phyloP scores from a whole-genome alignment of 202 grass and related monocot genomes.

The Brachypodium distachyon region DNA sequence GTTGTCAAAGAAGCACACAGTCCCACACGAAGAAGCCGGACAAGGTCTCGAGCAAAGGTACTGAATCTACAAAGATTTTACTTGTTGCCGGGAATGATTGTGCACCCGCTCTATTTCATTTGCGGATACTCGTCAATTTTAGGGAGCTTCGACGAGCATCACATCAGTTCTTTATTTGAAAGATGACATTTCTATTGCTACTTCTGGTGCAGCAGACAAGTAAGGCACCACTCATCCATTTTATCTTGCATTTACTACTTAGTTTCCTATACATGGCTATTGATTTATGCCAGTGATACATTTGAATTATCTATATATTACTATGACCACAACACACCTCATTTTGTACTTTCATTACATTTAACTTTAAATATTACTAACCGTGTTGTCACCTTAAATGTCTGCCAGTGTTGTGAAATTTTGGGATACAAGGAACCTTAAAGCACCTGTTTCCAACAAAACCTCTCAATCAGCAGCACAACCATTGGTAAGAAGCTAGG shows the following conservation, averaged over 20 bases:
- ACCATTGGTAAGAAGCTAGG: conserved; percentile 31
- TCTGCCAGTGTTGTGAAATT: conserved; percentile 76
- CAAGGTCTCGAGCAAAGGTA: conserved; percentile 66
- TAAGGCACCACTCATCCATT: conserved; percentile 14
- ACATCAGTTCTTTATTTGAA: conserved; percentile 95
- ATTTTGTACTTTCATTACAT: not conserved
- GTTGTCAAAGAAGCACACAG: conserved; percentile 85
- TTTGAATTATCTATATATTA: not conserved
- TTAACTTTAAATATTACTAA: not conserved
- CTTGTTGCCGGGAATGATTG: not conserved
- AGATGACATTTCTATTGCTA: conserved; percentile 76
- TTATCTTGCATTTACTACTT: not conserved
- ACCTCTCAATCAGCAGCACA: conserved; percentile 38
- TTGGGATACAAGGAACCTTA: conserved; percentile 87
- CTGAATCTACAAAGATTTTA: not conserved
- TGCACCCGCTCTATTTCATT: not conserved
- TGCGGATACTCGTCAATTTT: conserved; percentile 21
- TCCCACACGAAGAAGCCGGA: conserved; percentile 30
- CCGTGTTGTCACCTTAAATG: not conserved
- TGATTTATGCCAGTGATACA: not conserved
- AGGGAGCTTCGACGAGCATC: conserved; percentile 75
- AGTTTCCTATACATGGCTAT: not conserved
- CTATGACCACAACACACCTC: not conserved
- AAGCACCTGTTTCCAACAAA: conserved; percentile 44
- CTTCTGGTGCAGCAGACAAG: conserved; percentile 83